Evolutionary conservation across 2,329 filamentous ascomycete species (phyloP).

Genomic region (Penicillium capsulatum): DNA sequence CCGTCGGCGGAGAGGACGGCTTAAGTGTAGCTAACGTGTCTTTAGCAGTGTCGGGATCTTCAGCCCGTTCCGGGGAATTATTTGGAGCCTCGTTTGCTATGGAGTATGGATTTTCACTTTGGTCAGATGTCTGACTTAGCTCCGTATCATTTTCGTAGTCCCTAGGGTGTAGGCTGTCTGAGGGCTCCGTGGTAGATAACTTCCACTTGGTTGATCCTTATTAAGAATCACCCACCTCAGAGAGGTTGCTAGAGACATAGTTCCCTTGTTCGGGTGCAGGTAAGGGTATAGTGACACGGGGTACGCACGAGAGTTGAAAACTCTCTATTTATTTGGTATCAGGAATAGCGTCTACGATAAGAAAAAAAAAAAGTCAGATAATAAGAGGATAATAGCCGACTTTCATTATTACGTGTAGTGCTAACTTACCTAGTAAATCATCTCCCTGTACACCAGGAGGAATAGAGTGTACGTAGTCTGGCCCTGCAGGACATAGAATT

Average conservation of each 20-base stretch:
- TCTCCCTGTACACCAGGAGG: slow-evolving; percentile 3
- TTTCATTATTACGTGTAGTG: slow-evolving; percentile 2
- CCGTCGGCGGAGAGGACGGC: not conserved
- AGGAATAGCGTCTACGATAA: slow-evolving; percentile 7
- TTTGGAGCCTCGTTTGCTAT: not conserved
- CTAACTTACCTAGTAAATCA: slow-evolving; percentile 9
- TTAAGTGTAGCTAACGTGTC: not conserved
- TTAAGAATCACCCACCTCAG: slow-evolving; percentile 2
- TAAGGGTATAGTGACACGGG: slow-evolving; percentile 5
- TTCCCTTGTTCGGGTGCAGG: slow-evolving; percentile 9
- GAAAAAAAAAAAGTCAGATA: slow-evolving; percentile 7
- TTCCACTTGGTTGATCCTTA: slow-evolving; percentile 6
- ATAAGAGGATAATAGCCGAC: slow-evolving; percentile 5
- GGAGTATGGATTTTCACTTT: not conserved
- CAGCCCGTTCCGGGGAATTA: not conserved
- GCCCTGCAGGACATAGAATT: not conserved
- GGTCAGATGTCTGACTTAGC: slow-evolving; percentile 1
- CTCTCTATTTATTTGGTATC: slow-evolving; percentile 11
- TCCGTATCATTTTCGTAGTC: slow-evolving; percentile 1
- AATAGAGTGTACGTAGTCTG: slow-evolving; percentile 3
- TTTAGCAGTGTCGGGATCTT: slow-evolving; percentile 1
- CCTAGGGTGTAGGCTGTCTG: not conserved
- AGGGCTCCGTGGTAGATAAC: slow-evolving; percentile 1
- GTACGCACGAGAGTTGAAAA: slow-evolving; percentile 6
- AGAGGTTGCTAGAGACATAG: slow-evolving; percentile 6